Evolutionary conservation across 495 filamentous ascomycete genomes (phyloP).

Genomic region (Schizothecium vesticola): DNA sequence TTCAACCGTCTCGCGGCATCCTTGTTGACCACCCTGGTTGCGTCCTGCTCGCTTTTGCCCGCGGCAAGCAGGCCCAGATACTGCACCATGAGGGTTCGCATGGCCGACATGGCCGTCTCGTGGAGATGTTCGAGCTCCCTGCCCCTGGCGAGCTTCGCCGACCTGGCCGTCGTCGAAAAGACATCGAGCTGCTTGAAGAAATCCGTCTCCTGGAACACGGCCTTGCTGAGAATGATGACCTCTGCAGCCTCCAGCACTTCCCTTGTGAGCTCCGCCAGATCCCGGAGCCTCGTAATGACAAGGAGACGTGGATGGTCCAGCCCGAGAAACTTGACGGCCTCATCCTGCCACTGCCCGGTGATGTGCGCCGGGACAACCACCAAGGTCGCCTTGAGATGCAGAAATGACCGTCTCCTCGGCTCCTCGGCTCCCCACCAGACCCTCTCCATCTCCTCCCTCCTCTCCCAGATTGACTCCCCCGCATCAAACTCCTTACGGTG

Average conservation of each 20-base stretch:
- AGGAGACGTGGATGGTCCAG: constrained; percentile 35
- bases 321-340: constrained; percentile 54
- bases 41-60: background rate
- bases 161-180: background rate
- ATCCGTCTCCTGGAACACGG: background rate
- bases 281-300: constrained; percentile 26
- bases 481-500: constrained; percentile 32
- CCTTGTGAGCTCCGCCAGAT: constrained; percentile 29
- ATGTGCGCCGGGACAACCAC: constrained; percentile 62
- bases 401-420: constrained; percentile 12
- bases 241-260: constrained; percentile 42
- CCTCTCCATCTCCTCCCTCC: constrained; percentile 7
- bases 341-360: constrained; percentile 59
- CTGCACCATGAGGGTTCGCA: background rate
- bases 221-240: constrained; percentile 50
- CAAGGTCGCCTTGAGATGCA: constrained; percentile 60
- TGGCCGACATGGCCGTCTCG: background rate
- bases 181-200: background rate
- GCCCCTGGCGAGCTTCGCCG: constrained; percentile 23
- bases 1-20: background rate
- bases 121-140: constrained; percentile 4
- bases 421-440: background rate
- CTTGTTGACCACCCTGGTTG: background rate
- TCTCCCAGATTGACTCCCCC: constrained; percentile 8
- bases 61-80: background rate